Conservation (phyloP, 371 early-diverging fungal genomes). For the Syncephalastrum sp. region DNA sequence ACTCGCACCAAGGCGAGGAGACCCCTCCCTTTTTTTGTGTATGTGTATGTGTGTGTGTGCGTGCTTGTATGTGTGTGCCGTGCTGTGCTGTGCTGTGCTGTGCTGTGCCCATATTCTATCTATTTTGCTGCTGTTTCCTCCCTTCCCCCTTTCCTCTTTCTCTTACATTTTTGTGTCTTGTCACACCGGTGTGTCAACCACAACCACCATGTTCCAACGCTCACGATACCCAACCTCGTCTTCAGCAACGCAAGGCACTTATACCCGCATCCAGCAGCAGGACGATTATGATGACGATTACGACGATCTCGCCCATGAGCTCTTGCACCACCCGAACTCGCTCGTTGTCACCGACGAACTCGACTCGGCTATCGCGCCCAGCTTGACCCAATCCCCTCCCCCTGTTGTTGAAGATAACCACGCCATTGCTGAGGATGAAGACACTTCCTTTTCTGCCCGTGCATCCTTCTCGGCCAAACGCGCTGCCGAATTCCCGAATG, state of each 20-base stretch:
- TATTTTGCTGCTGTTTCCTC: too few relatives aligned
- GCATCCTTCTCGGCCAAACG: constrained; percentile 22
- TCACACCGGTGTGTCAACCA: too few relatives aligned
- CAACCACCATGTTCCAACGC: constrained; percentile 23
- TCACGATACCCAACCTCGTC: constrained; percentile 16
- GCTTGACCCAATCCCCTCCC: constrained; percentile 14
- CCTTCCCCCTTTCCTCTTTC: too few relatives aligned
- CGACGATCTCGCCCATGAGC: constrained; percentile 21
- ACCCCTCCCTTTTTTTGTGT: too few relatives aligned
- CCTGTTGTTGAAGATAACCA: constrained; percentile 5
- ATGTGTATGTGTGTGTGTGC: too few relatives aligned
- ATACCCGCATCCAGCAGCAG: constrained; percentile 34
- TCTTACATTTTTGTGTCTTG: too few relatives aligned
- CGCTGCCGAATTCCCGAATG: constrained; percentile 25
- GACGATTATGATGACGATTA: constrained; percentile 39
- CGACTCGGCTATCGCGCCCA: constrained; percentile 27
- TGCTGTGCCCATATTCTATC: too few relatives aligned
- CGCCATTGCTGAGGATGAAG: constrained; percentile 6
- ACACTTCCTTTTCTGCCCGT: constrained; percentile 21
- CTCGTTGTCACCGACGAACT: constrained; percentile 32
- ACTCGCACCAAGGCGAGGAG: too few relatives aligned
- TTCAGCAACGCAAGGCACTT: constrained; percentile 17
- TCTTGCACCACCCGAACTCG: constrained; percentile 34
- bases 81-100: too few relatives aligned
- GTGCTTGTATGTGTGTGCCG: too few relatives aligned